Evolutionary conservation across 2,329 filamentous ascomycete species (phyloP).

Genomic region (Fusarium camptoceras): DNA sequence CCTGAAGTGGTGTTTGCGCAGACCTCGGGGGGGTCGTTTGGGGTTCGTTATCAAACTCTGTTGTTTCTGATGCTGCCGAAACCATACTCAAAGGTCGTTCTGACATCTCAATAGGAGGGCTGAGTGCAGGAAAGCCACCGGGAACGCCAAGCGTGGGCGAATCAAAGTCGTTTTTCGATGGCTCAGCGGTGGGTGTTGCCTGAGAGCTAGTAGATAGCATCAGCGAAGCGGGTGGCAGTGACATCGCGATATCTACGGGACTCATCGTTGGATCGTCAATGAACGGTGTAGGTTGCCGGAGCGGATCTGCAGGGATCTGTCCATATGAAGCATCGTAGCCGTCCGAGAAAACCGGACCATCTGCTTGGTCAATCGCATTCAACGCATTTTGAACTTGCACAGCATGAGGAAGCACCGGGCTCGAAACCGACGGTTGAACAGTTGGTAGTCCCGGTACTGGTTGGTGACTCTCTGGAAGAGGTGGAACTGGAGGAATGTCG

Average conservation of each 20-base stretch:
- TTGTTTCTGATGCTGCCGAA: constrained; percentile 70
- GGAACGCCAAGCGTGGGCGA: constrained; percentile 76
- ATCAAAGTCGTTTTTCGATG: constrained; percentile 55
- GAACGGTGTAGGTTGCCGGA: constrained; percentile 30
- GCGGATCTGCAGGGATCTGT: constrained; percentile 20
- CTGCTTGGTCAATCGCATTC: constrained; percentile 24
- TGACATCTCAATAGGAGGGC: constrained; percentile 55
- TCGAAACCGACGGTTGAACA: constrained; percentile 5
- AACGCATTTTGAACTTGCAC: constrained; percentile 32
- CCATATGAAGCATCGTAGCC: constrained; percentile 20
- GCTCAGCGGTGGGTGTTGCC: constrained; percentile 19
- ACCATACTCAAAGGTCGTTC: constrained; percentile 68
- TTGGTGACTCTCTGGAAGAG: constrained; percentile 31
- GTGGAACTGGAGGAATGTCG: constrained; percentile 42
- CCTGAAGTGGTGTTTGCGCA: constrained; percentile 44
- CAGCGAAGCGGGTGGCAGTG: constrained; percentile 41
- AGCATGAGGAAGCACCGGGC: constrained; percentile 2
- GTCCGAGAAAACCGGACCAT: constrained; percentile 13
- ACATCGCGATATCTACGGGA: constrained; percentile 39
- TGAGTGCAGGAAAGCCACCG: constrained; percentile 66
- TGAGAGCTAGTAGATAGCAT: constrained; percentile 29
- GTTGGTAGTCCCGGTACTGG: constrained; percentile 6
- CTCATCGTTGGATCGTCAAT: constrained; percentile 38
- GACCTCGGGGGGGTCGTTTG: constrained; percentile 67
- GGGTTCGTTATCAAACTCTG: constrained; percentile 79